phyloP scores from a whole-genome alignment of 208 protist species.

The Acanthamoeba healyi region DNA sequence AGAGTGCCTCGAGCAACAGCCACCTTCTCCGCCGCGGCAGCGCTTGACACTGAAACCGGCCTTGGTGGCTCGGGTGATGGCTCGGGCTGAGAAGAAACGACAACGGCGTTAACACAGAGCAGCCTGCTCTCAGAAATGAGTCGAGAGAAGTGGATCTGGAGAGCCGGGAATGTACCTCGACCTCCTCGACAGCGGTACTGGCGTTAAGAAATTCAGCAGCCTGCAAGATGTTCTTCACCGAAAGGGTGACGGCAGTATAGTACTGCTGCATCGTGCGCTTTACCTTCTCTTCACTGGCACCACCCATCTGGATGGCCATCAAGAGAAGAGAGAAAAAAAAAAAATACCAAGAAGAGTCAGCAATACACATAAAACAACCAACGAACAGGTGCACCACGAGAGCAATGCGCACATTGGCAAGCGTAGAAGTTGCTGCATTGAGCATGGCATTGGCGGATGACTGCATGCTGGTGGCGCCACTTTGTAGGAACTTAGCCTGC shows the following conservation, averaged over 20 bases:
- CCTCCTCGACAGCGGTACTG: neutral
- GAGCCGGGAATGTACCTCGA: neutral
- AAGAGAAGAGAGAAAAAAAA: neutral
- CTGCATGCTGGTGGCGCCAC: conserved; percentile 45
- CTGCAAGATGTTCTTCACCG: conserved; percentile 40
- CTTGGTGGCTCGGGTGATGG: neutral
- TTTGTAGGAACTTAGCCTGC: neutral
- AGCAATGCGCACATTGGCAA: conserved; percentile 17
- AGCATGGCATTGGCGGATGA: conserved; percentile 22
- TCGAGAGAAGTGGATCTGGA: neutral
- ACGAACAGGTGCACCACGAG: neutral
- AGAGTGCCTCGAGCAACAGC: neutral
- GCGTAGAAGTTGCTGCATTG: conserved; percentile 13
- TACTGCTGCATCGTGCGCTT: conserved; percentile 53
- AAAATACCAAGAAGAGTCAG: neutral
- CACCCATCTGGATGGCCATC: conserved; percentile 1
- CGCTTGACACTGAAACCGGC: neutral
- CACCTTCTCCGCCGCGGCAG: neutral
- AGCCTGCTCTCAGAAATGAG: too few species aligned
- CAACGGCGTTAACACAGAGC: neutral
- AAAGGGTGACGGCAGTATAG: conserved; percentile 50
- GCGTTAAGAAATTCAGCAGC: conserved; percentile 37
- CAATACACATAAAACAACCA: neutral
- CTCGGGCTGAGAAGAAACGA: conserved; percentile 7
- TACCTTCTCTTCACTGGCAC: conserved; percentile 5